phyloP scores from a whole-genome alignment of 495 filamentous ascomycete genomes.

The Neurospora africana region DNA sequence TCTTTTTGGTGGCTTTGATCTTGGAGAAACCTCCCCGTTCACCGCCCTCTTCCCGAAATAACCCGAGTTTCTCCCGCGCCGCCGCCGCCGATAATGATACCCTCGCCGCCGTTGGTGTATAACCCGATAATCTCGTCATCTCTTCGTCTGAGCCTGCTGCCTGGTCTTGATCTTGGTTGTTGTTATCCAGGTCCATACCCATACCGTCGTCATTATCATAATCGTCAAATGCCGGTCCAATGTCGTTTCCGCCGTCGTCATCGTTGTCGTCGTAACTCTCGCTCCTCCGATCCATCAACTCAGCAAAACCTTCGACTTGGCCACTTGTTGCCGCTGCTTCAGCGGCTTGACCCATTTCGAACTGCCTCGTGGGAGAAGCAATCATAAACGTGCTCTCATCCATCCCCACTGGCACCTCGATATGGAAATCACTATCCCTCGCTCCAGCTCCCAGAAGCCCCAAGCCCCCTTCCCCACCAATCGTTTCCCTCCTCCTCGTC shows the following conservation, averaged over 20 bases:
- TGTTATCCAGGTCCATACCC: slow-evolving; percentile 11
- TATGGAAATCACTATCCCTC: slow-evolving; percentile 35
- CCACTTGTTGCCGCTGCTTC: not conserved
- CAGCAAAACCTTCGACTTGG: not conserved
- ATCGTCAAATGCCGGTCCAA: slow-evolving; percentile 7
- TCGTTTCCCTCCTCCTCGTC: not conserved
- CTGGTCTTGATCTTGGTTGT: slow-evolving; percentile 5
- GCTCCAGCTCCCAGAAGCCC: slow-evolving; percentile 1
- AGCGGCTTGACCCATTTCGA: not conserved
- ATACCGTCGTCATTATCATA: slow-evolving; percentile 16
- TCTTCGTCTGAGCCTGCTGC: slow-evolving; percentile 8
- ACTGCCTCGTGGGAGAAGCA: not conserved
- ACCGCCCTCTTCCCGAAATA: not conserved
- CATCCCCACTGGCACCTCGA: slow-evolving; percentile 33
- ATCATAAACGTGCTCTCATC: slow-evolving; percentile 26
- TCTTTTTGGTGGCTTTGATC: slow-evolving; percentile 44
- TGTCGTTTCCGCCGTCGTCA: slow-evolving; percentile 14
- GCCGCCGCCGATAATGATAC: not conserved
- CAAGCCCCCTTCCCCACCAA: not conserved
- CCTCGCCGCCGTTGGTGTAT: not conserved
- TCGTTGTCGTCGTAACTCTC: slow-evolving; percentile 18
- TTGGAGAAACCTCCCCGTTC: slow-evolving; percentile 7
- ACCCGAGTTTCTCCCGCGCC: not conserved
- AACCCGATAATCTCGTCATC: not conserved
- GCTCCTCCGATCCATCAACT: slow-evolving; percentile 11